These are phyloP conservation scores for Alloascoidea hylecoeti DNA, from an alignment of 805 yeast genomes.

Conservation along the genomic window DNA sequence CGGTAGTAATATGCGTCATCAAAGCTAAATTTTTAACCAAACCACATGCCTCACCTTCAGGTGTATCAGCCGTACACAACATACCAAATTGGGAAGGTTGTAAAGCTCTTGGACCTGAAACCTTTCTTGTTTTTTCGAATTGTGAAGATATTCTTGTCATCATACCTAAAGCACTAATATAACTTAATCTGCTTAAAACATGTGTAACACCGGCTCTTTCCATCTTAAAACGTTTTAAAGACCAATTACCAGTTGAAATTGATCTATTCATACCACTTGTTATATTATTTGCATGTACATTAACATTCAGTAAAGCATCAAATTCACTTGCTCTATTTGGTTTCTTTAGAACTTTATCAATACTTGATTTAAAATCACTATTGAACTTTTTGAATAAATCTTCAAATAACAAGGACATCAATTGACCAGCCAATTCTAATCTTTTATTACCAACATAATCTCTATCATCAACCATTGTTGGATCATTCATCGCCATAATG, in stretches of 20 bases:
- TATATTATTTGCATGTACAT: conserved; percentile 84
- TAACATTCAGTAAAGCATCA: conserved; percentile 81
- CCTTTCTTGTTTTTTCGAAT: conserved; percentile 94
- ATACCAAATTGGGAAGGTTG: conserved; percentile 99
- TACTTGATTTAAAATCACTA: conserved; percentile 84
- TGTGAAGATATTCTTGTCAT: conserved; percentile 99
- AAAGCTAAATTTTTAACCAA: conserved; percentile 91
- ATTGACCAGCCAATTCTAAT: conserved; percentile 92
- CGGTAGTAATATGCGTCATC: conserved; percentile 98
- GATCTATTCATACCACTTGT: conserved; percentile 93
- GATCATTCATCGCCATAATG: conserved; percentile 87
- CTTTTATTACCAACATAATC: conserved; percentile 98
- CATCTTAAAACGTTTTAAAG: conserved; percentile 97
- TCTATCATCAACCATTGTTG: conserved; percentile 94
- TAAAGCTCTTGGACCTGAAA: conserved; percentile 95
- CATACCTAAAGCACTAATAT: conserved; percentile 95
- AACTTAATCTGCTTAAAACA: conserved; percentile 80
- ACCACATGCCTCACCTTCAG: conserved; percentile 99
- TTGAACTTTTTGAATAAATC: conserved; percentile 96
- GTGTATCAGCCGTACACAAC: conserved; percentile 97
- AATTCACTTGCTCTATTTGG: conserved; percentile 93
- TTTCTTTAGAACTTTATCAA: conserved; percentile 85
- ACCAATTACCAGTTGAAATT: conserved; percentile 98
- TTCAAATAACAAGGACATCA: conserved; percentile 88
- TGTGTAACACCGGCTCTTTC: conserved; percentile 99